Percentiles rank a stretch among this genome's conserved stretches.
These are phyloP conservation scores for Xylariaceae sp. DNA, from an alignment of 2,329 filamentous ascomycete genomes.

Conservation along the genomic window DNA sequence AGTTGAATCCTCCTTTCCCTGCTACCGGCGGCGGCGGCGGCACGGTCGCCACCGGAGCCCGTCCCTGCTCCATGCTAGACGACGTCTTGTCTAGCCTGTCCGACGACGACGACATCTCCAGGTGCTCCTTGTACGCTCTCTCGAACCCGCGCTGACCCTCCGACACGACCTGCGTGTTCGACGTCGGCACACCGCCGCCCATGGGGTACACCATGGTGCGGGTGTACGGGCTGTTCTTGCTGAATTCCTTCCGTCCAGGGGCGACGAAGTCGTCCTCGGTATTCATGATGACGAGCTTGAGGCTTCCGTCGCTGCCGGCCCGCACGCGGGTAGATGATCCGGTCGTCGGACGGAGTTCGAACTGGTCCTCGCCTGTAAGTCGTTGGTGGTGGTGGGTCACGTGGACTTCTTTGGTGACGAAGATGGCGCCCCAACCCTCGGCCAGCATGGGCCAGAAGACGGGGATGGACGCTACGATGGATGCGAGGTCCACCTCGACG, in stretches of 20 bases:
- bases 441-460: constrained; percentile 32
- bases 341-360: constrained; percentile 10
- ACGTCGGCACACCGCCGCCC: constrained; percentile 9
- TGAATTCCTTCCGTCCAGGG: constrained; percentile 5
- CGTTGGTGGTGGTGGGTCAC: constrained; percentile 28
- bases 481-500: constrained; percentile 32
- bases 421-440: constrained; percentile 29
- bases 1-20: not conserved
- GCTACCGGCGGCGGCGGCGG: too few relatives aligned
- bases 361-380: constrained; percentile 20
- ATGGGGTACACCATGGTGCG: constrained; percentile 21
- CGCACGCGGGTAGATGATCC: constrained; percentile 4
- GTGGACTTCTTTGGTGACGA: constrained; percentile 35
- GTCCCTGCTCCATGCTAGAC: not conserved
- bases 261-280: not conserved
- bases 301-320: constrained; percentile 15
- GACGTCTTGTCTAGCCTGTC: constrained; percentile 4
- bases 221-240: constrained; percentile 21
- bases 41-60: not conserved
- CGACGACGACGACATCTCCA: constrained; percentile 3
- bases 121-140: constrained; percentile 22
- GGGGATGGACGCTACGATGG: constrained; percentile 31
- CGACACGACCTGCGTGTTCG: constrained; percentile 24
- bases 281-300: constrained; percentile 14
- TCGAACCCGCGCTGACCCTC: constrained; percentile 27